These are phyloP conservation scores for Lecanicillium sp. DNA, from an alignment of 2,329 filamentous ascomycete species.

Conservation along the genomic window DNA sequence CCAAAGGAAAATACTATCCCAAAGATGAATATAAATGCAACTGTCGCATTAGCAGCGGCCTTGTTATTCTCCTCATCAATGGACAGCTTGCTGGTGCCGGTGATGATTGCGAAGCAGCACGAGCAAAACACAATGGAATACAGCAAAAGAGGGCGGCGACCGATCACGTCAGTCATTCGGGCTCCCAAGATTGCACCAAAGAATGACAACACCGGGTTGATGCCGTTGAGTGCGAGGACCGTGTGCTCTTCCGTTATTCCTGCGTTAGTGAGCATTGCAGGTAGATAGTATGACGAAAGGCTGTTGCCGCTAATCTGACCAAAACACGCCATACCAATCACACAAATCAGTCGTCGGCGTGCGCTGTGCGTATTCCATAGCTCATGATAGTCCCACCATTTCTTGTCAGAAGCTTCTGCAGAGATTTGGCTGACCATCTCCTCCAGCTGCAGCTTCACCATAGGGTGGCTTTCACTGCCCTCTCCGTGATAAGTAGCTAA, in stretches of 20 bases:
- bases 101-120: constrained; percentile 39
- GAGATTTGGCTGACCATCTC: constrained; percentile 38
- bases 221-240: constrained; percentile 40
- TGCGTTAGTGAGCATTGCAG: constrained; percentile 39
- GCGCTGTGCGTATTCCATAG: constrained; percentile 40
- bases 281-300: constrained; percentile 46
- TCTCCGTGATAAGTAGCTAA: constrained; percentile 44
- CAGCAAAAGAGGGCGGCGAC: constrained; percentile 47
- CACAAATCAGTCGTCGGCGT: constrained; percentile 40
- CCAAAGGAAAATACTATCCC: constrained; percentile 41
- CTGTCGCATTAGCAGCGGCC: constrained; percentile 32
- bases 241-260: constrained; percentile 40
- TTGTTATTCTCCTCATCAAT: constrained; percentile 24
- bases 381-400: constrained; percentile 39
- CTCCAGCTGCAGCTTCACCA: constrained; percentile 43
- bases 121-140: constrained; percentile 36
- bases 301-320: constrained; percentile 45
- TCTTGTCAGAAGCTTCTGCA: constrained; percentile 42
- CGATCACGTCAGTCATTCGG: constrained; percentile 44
- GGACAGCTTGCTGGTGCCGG: constrained; percentile 36
- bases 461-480: constrained; percentile 37
- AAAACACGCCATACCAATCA: constrained; percentile 42
- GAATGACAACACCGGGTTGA: constrained; percentile 46
- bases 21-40: constrained; percentile 43
- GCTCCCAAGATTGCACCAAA: constrained; percentile 44